Percentiles rank a stretch among this genome's conserved stretches.
These are phyloP conservation scores for Parastagonospora avenae DNA, from an alignment of 2,329 filamentous ascomycete species.

Conservation along the genomic window DNA sequence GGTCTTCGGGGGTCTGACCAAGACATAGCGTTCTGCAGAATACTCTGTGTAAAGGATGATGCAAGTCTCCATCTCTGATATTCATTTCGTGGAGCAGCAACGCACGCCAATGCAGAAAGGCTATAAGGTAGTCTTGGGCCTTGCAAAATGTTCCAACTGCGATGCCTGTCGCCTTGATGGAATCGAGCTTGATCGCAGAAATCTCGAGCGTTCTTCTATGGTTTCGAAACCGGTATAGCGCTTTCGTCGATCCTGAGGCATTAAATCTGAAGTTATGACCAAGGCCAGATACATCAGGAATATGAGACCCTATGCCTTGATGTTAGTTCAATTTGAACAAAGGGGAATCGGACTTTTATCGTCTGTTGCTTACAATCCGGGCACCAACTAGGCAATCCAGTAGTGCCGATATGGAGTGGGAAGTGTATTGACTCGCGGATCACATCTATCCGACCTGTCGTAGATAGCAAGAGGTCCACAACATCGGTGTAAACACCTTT, in stretches of 20 bases:
- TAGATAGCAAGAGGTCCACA: slow-evolving; percentile 36
- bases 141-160: slow-evolving; percentile 35
- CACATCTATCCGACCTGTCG: slow-evolving; percentile 37
- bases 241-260: slow-evolving; percentile 16
- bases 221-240: slow-evolving; percentile 25
- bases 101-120: slow-evolving; percentile 45
- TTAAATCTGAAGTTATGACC: slow-evolving; percentile 21
- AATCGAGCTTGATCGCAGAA: slow-evolving; percentile 37
- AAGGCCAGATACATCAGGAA: slow-evolving; percentile 20
- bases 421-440: slow-evolving; percentile 46
- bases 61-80: slow-evolving; percentile 1
- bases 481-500: slow-evolving; percentile 45
- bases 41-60: slow-evolving; percentile 20
- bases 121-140: slow-evolving; percentile 42
- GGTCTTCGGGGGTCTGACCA: slow-evolving; percentile 18
- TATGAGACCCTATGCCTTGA: slow-evolving; percentile 29
- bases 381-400: slow-evolving; percentile 41
- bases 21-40: slow-evolving; percentile 42
- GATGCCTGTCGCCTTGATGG: slow-evolving; percentile 28
- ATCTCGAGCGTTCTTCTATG: slow-evolving; percentile 37
- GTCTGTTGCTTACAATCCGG: slow-evolving; percentile 39
- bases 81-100: slow-evolving; percentile 21
- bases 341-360: neutral
- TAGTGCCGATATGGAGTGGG: slow-evolving; percentile 25
- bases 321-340: neutral